Evolutionary conservation across 177 flowering plant genomes (phyloP), one percentile per base, ranked within the genome.

Genomic region (Vitis hybrid): DNA sequence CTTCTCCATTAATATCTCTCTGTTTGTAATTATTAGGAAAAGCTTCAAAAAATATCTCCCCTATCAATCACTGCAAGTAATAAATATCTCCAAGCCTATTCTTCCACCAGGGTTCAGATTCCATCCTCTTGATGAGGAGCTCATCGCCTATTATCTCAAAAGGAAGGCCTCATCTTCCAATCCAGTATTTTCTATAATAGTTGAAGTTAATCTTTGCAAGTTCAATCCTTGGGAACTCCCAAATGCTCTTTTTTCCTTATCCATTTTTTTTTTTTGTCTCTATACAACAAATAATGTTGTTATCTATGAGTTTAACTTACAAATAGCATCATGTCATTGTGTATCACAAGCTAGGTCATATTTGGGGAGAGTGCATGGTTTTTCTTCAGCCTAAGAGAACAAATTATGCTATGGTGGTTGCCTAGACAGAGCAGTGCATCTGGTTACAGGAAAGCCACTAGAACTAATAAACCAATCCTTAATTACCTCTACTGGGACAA

Each of bases 121-220:
- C 68, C 78, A 80, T 32, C 85, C 85, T 15, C 80, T 81, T 14
- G 81, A 82, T 48, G 77, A 82, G 49, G 85, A 82, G 67, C 79
- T 82, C 48, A 71, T 82, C 62, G 46, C 76, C 59, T 73, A 80
- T 56, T 82, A 80, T 67, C 67, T 82, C 11, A 70, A 66, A 62
- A 68, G 67, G 49, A 80, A 82, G 68, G 73, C 71, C 56, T 65
- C 66, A 2, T 64, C 81, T 51, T 62, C 66, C 1, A 64, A 65
- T 30, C 57, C 72, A 2, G 35, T 62, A 1, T 58, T 70, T 35
- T 72, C 77, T 24, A 71, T 78, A 2, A 78, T 82, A 14, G 73
- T 81, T 6, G 85, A 82, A 15, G 52, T 78, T 30, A 76, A 81
- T 68, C 77, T 81, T 40, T 82, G 72, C 79, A 76, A 72, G 80